Base-by-base conservation (phyloP, 495 filamentous ascomycete genomes). In the Aspergillus incahuasiensis region DNA sequence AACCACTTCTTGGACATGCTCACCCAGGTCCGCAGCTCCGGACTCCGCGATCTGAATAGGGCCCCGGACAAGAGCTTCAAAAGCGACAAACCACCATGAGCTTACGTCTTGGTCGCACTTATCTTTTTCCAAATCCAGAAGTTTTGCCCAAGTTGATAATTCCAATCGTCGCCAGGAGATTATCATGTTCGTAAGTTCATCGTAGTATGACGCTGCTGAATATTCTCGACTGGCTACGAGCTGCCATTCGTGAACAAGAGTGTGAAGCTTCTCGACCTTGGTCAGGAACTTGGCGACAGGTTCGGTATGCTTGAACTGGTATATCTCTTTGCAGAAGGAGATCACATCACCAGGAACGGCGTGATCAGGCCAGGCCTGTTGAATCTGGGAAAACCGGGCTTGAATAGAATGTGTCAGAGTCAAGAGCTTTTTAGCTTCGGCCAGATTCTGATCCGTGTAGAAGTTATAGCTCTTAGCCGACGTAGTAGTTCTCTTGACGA, bases 41-140 rank as follows among this genome's bases (percentile, higher is more conserved):
- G 74, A 69, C 57, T 86, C 79, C 2, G 78, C 73, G 48, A 85
- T 74, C 18, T 82, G 80, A 32, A 90, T 69, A 0, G 92, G 86
- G 32, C 84, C 85, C 4, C 84, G 87, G 60, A 99, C 78, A 48
- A 96, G 82, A 24, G 82, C 87, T 70, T 96, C 89, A 50, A 95
- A 97, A 6, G 92, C 89, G 42, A 97, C 82, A 64, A 97, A 99
- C 90, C 92, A 99, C 92, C 94, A 99, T 11, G 86, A 85, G 57
- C 82, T 83, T 9, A 92, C 91, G 62, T 89, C 85, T 28, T 87
- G 79, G 9, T 84, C 72, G 56, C 83, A 88, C 59, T 86, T 88
- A 58, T 83, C 80, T 13, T 84, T 78, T 67, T 99, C 94, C 55
- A 87, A 79, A 60, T 96, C 90, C 46, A 99, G 82, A n/a, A 99